Evolutionary conservation across 106 monocot species (phyloP).

Genomic region (Cymbidium sinense): DNA sequence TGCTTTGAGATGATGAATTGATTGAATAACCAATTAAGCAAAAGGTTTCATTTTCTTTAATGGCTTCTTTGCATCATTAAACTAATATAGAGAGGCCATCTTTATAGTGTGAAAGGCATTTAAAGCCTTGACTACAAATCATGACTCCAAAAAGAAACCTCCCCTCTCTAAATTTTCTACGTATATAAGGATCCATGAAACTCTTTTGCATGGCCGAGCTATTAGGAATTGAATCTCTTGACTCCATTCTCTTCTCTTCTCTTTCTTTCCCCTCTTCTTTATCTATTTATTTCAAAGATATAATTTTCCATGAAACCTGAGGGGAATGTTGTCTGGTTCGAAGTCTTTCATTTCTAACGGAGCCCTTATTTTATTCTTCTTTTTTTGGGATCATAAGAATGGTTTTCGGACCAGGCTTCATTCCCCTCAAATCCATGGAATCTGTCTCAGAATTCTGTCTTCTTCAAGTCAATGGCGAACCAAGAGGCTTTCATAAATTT

Average conservation of each 20-base stretch:
- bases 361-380: background rate
- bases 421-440: slow-evolving; percentile 27
- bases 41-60: slow-evolving; percentile 2
- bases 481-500: background rate
- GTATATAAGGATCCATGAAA: slow-evolving; percentile 5
- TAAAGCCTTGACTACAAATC: slow-evolving; percentile 9
- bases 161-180: background rate
- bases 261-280: background rate
- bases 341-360: slow-evolving; percentile 9
- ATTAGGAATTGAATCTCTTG: background rate
- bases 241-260: slow-evolving; percentile 6
- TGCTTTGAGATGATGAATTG: background rate
- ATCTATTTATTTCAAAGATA: background rate
- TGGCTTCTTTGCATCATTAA: background rate
- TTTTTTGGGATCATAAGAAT: background rate
- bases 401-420: slow-evolving; percentile 36
- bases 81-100: background rate
- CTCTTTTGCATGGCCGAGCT: slow-evolving; percentile 5
- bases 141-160: slow-evolving; percentile 6
- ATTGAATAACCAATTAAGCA: background rate
- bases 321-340: slow-evolving; percentile 60
- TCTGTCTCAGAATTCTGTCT: background rate
- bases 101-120: slow-evolving; percentile 10
- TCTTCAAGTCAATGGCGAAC: background rate
- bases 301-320: slow-evolving; percentile 20